phyloP scores from a whole-genome alignment of 164 flowering plant genomes.

The Saururus chinensis region DNA sequence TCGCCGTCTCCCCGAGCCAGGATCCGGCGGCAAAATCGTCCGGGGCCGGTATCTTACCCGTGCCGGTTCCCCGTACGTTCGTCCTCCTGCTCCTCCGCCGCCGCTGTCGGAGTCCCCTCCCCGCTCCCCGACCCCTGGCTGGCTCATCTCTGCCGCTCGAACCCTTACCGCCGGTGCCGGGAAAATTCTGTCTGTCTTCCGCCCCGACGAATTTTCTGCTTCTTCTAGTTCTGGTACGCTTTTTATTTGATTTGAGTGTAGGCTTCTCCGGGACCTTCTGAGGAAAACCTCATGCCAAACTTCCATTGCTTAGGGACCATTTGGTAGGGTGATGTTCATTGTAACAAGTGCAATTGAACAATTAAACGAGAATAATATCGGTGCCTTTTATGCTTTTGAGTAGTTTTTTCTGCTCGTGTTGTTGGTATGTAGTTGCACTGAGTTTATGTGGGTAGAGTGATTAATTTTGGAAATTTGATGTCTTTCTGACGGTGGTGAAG shows the following conservation, averaged over 20 bases:
- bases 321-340: too few species aligned
- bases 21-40: slow-evolving; percentile 4
- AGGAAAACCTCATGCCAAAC: neutral
- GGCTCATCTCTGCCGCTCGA: slow-evolving; percentile 1
- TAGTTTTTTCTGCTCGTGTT: too few species aligned
- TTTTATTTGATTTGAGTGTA: neutral
- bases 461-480: too few species aligned
- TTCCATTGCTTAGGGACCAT: neutral
- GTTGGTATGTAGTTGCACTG: too few species aligned
- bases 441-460: too few species aligned
- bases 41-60: neutral
- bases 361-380: too few species aligned
- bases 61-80: neutral
- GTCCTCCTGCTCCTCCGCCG: neutral
- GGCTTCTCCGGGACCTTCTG: neutral
- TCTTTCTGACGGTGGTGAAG: too few species aligned
- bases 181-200: slow-evolving; percentile 1
- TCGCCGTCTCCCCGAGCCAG: neutral
- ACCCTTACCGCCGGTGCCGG: slow-evolving; percentile 1
- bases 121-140: slow-evolving; percentile 1
- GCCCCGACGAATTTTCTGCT: neutral
- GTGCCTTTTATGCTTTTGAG: too few species aligned
- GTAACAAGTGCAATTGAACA: too few species aligned
- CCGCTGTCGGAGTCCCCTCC: slow-evolving; percentile 1
- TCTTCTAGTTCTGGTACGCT: neutral